Evolutionary conservation across 495 filamentous ascomycete species (phyloP).

Genomic region (Neurospora cerealis): DNA sequence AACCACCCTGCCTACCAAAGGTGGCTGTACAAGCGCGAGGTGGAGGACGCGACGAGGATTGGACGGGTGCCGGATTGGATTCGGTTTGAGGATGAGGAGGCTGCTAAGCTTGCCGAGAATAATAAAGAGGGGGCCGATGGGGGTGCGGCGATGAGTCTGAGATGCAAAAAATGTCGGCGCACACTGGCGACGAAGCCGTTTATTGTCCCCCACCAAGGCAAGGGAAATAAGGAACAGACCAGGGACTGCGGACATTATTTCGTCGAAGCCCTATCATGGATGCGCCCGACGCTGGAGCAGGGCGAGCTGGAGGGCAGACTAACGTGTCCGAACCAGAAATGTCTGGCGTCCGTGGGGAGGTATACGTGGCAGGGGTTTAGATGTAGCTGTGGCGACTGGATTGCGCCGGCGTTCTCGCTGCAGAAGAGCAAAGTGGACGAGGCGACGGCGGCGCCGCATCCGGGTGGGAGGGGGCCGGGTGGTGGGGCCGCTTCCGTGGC

Average conservation of each 20-base stretch:
- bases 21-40: slow-evolving; percentile 75
- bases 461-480: background rate
- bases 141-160: slow-evolving; percentile 32
- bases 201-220: slow-evolving; percentile 28
- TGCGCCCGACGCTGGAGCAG: slow-evolving; percentile 68
- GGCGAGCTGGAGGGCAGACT: slow-evolving; percentile 73
- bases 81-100: slow-evolving; percentile 71
- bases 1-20: slow-evolving; percentile 67
- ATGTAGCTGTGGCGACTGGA: slow-evolving; percentile 85
- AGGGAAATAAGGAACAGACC: slow-evolving; percentile 4
- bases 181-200: slow-evolving; percentile 35
- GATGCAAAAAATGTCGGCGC: slow-evolving; percentile 56
- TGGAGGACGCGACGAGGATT: slow-evolving; percentile 60
- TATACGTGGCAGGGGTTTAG: slow-evolving; percentile 94
- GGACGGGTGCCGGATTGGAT: slow-evolving; percentile 57
- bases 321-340: slow-evolving; percentile 68
- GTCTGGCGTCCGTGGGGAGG: slow-evolving; percentile 71
- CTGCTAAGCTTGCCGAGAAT: too few relatives aligned
- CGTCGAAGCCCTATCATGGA: slow-evolving; percentile 86
- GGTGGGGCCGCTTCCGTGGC: slow-evolving; percentile 8
- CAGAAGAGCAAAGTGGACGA: slow-evolving; percentile 75
- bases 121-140: slow-evolving; percentile 5
- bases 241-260: slow-evolving; percentile 71
- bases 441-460: slow-evolving; percentile 20
- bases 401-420: slow-evolving; percentile 82